Evolutionary conservation across 179 eudicot species (phyloP).

Genomic region (Silene coronaria): DNA sequence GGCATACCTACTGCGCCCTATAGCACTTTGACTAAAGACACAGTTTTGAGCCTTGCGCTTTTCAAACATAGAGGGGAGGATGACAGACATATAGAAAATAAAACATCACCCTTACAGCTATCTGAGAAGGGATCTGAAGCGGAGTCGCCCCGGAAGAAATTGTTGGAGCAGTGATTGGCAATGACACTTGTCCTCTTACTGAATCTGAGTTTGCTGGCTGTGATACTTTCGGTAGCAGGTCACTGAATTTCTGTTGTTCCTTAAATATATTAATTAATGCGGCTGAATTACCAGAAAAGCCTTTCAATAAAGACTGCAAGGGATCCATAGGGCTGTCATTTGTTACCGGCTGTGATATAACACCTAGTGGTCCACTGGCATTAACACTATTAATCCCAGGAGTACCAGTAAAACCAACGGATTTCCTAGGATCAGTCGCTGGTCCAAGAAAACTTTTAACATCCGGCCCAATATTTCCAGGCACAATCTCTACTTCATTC

Average conservation of each 20-base stretch:
- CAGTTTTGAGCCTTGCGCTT: neutral
- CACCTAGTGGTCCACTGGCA: slow-evolving; percentile 24
- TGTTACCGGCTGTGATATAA: slow-evolving; percentile 28
- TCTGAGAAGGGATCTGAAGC: slow-evolving; percentile 44
- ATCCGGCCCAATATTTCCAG: slow-evolving; percentile 39
- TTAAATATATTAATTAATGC: slow-evolving; percentile 59
- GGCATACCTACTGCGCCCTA: too few relatives aligned
- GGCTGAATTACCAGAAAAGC: slow-evolving; percentile 62
- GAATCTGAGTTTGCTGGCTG: slow-evolving; percentile 38
- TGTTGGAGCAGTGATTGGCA: slow-evolving; percentile 29
- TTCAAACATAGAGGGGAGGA: neutral
- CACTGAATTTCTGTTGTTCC: slow-evolving; percentile 55
- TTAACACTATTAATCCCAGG: slow-evolving; percentile 26
- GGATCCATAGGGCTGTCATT: slow-evolving; percentile 38
- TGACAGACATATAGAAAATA: neutral
- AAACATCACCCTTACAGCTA: slow-evolving; percentile 39
- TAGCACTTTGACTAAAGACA: too few relatives aligned
- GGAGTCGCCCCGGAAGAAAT: slow-evolving; percentile 34
- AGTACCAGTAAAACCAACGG: slow-evolving; percentile 23
- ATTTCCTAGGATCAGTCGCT: slow-evolving; percentile 35
- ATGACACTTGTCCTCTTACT: slow-evolving; percentile 37
- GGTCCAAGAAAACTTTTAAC: slow-evolving; percentile 32
- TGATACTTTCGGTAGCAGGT: slow-evolving; percentile 31
- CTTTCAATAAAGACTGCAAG: slow-evolving; percentile 67
- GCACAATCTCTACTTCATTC: slow-evolving; percentile 20